These are phyloP conservation scores for Ogataea hybrid DNA, from an alignment of 1,139 yeast genomes.

Conservation along the genomic window DNA sequence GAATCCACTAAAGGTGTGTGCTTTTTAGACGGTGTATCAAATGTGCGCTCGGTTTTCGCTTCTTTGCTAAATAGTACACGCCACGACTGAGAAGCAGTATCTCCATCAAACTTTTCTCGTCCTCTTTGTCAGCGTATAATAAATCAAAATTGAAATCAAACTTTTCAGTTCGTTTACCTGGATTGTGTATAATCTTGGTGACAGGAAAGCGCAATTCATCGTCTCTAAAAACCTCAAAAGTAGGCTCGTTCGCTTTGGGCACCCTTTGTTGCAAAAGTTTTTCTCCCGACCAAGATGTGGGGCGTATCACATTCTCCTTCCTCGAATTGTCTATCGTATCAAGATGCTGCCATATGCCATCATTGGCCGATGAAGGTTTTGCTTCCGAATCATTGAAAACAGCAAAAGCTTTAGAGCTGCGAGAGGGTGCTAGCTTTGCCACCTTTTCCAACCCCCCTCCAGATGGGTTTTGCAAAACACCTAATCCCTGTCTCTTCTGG, in stretches of 20 bases:
- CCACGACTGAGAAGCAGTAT: slow-evolving; percentile 18
- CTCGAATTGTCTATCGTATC: slow-evolving; percentile 51
- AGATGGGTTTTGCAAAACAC: slow-evolving; percentile 18
- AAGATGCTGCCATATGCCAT: slow-evolving; percentile 43
- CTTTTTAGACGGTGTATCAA: slow-evolving; percentile 6
- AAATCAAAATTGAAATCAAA: slow-evolving; percentile 62
- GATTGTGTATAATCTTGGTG: slow-evolving; percentile 44
- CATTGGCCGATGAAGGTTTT: slow-evolving; percentile 1
- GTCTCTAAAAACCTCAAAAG: slow-evolving; percentile 26
- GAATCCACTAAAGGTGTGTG: slow-evolving; percentile 2
- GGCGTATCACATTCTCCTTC: slow-evolving; percentile 62
- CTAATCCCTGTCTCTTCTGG: slow-evolving; percentile 4
- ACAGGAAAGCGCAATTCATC: slow-evolving; percentile 25
- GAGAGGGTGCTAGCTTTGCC: slow-evolving; percentile 1
- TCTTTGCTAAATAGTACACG: slow-evolving; percentile 10
- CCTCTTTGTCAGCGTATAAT: slow-evolving; percentile 40
- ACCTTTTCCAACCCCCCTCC: slow-evolving; percentile 22
- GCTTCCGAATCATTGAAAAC: slow-evolving; percentile 18
- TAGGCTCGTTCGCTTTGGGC: slow-evolving; percentile 5
- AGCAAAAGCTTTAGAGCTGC: slow-evolving; percentile 13
- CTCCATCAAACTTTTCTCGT: slow-evolving; percentile 17
- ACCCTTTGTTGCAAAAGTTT: slow-evolving; percentile 39
- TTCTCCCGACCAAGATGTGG: slow-evolving; percentile 72
- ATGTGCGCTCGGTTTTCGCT: slow-evolving; percentile 8
- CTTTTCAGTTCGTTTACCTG: slow-evolving; percentile 64